phyloP scores from a whole-genome alignment of 345 rosid species.

The Hirschfeldia incana region DNA sequence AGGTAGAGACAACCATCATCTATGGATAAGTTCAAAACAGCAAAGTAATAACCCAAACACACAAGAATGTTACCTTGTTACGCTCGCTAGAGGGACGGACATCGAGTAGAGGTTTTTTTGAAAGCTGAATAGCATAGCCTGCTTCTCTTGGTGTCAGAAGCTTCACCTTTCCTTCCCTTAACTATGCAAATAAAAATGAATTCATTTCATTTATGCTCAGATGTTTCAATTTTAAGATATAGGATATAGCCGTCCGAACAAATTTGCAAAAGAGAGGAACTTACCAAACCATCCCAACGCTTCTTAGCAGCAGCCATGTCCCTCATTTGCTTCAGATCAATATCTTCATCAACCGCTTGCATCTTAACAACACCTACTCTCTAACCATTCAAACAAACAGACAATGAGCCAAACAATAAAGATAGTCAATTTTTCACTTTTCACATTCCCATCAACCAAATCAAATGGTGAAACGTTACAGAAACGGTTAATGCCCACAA shows the following conservation, averaged over 20 bases:
- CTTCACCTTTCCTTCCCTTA: slow-evolving; percentile 87
- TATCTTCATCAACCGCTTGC: slow-evolving; percentile 71
- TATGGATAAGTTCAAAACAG: neutral
- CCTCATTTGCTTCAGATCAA: slow-evolving; percentile 81
- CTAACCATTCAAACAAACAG: slow-evolving; percentile 35
- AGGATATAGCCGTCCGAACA: neutral
- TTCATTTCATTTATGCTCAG: neutral
- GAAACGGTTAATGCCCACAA: slow-evolving; percentile 6
- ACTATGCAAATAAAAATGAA: slow-evolving; percentile 38
- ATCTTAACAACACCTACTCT: slow-evolving; percentile 46
- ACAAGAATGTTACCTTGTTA: slow-evolving; percentile 52
- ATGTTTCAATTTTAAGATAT: neutral
- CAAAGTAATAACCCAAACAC: neutral
- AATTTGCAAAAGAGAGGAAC: neutral
- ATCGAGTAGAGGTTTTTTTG: slow-evolving; percentile 76
- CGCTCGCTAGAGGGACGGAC: slow-evolving; percentile 79
- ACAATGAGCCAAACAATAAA: slow-evolving; percentile 2
- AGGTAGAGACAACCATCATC: neutral
- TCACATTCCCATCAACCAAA: slow-evolving; percentile 18
- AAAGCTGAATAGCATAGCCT: slow-evolving; percentile 86
- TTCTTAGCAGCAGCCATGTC: slow-evolving; percentile 93
- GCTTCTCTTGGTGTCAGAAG: slow-evolving; percentile 83
- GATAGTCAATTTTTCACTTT: neutral
- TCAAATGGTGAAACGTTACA: neutral
- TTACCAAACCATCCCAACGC: slow-evolving; percentile 93